Percentiles rank a stretch among this genome's conserved stretches.
These are phyloP conservation scores for Penicillium janthinellum DNA, from an alignment of 2,329 filamentous ascomycete genomes.

Conservation along the genomic window DNA sequence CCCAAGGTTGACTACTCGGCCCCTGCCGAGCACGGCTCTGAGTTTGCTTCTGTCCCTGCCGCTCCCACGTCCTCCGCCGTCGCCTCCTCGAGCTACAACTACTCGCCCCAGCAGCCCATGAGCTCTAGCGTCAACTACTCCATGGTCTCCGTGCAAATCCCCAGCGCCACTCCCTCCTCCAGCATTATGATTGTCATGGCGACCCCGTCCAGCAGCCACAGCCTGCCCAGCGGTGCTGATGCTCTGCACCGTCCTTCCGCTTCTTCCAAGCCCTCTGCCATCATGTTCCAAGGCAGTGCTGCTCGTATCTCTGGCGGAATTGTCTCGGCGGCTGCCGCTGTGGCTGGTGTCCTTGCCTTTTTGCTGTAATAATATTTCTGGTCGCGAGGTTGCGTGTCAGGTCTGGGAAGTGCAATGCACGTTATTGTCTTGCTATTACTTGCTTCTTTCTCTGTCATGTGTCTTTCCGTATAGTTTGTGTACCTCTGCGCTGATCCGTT, in stretches of 20 bases:
- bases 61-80: conserved; percentile 10
- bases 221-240: conserved; percentile 52
- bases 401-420: background rate
- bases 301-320: conserved; percentile 26
- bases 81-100: conserved; percentile 10
- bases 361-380: conserved; percentile 26
- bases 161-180: conserved; percentile 19
- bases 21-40: background rate
- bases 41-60: background rate
- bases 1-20: conserved; percentile 12
- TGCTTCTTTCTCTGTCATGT: conserved; percentile 5
- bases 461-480: conserved; percentile 12
- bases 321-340: conserved; percentile 26
- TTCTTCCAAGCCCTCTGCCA: conserved; percentile 29
- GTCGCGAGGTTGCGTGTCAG: background rate
- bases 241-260: conserved; percentile 42
- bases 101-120: conserved; percentile 13
- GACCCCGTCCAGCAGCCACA: conserved; percentile 28
- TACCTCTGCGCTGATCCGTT: conserved; percentile 4
- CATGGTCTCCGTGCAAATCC: conserved; percentile 33
- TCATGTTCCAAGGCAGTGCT: conserved; percentile 31
- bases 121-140: conserved; percentile 23
- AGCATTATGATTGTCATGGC: conserved; percentile 31
- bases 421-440: conserved; percentile 4
- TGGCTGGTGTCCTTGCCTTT: conserved; percentile 32